These are phyloP conservation scores for Ophiostoma sp. DNA, from an alignment of 2,329 filamentous ascomycete species.

Conservation along the genomic window DNA sequence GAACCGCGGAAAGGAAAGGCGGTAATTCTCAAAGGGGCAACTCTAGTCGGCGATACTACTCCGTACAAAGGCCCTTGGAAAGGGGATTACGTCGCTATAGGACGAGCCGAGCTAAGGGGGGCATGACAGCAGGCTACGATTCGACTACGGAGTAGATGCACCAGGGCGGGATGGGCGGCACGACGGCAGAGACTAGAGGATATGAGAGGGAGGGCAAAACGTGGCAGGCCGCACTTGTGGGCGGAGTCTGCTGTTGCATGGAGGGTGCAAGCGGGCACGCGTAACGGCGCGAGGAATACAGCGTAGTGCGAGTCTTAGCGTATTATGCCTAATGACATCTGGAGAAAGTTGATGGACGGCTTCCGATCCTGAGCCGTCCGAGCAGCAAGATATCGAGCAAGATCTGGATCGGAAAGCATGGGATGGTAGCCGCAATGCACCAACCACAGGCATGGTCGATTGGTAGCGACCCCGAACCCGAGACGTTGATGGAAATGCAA, in stretches of 20 bases:
- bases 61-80: too few species aligned
- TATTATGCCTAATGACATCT: not conserved
- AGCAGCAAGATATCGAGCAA: not conserved
- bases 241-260: not conserved
- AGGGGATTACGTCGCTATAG: too few species aligned
- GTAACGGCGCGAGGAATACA: slow-evolving; percentile 6
- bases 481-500: not conserved
- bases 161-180: not conserved
- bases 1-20: too few species aligned
- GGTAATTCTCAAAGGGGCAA: too few species aligned
- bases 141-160: not conserved
- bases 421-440: not conserved
- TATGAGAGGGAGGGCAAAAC: slow-evolving; percentile 1
- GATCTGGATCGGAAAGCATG: not conserved
- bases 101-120: not conserved
- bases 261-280: not conserved
- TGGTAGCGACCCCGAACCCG: slow-evolving; percentile 1
- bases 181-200: not conserved
- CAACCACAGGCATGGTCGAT: not conserved
- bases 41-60: too few species aligned
- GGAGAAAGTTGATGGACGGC: not conserved
- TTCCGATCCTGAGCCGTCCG: not conserved
- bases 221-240: slow-evolving; percentile 6
- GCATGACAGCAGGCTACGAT: not conserved
- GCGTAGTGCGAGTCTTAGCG: not conserved